A percentile compares a stretch with the other conserved stretches of the same genome.
Conservation (phyloP, 148 eudicot species). For the Salicornia ramosissima region DNA sequence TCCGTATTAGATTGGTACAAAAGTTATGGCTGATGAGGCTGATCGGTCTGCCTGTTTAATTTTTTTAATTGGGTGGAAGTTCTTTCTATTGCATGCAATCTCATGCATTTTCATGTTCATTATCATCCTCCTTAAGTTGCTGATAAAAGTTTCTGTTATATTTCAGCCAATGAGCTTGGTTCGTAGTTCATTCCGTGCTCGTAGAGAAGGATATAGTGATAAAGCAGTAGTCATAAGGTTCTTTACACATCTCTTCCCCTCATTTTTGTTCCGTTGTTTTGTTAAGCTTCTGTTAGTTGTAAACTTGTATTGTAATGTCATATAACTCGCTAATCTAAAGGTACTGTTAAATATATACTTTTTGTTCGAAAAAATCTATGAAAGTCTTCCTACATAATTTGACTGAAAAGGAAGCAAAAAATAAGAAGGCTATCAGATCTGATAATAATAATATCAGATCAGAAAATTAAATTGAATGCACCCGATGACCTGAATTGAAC, state of each 20-base stretch:
- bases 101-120: slow-evolving; percentile 4
- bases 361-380: too few relatives aligned
- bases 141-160: slow-evolving; percentile 13
- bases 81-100: background rate
- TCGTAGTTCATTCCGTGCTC: slow-evolving; percentile 73
- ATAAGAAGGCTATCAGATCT: too few relatives aligned
- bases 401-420: background rate
- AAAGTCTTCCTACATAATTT: background rate
- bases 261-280: background rate
- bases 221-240: slow-evolving; percentile 95
- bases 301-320: background rate
- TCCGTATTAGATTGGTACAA: background rate
- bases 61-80: too few relatives aligned
- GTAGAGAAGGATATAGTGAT: slow-evolving; percentile 85
- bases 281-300: background rate
- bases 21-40: background rate
- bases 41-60: too few relatives aligned
- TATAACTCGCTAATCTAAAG: background rate
- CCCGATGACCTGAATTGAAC: too few relatives aligned
- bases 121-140: background rate
- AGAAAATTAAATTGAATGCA: too few relatives aligned
- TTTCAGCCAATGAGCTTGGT: slow-evolving; percentile 82
- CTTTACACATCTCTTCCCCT: slow-evolving; percentile 6
- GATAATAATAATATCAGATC: too few relatives aligned
- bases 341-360: background rate